phyloP scores from a whole-genome alignment of 805 yeast species.

The Naumovozyma dairenensis region DNA sequence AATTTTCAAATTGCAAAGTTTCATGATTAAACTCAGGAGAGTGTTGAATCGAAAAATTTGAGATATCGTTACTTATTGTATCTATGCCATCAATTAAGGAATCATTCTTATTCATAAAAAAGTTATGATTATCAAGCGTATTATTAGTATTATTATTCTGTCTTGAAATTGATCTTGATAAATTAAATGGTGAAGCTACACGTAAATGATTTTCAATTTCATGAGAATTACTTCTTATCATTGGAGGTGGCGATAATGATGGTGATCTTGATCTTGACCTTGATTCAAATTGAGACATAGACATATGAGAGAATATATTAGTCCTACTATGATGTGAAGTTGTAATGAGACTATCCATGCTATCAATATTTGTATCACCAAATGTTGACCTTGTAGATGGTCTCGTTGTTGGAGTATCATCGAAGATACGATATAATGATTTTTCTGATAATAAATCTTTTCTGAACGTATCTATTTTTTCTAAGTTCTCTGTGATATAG shows the following conservation, averaged over 20 bases:
- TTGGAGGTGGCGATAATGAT: too few relatives aligned
- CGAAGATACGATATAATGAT: neutral
- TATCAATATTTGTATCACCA: too few relatives aligned
- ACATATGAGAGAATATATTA: too few relatives aligned
- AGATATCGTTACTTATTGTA: neutral
- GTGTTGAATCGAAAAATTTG: neutral
- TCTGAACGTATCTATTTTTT: slow-evolving; percentile 18
- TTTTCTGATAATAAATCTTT: slow-evolving; percentile 7
- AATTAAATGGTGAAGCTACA: neutral
- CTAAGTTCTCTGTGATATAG: slow-evolving; percentile 19
- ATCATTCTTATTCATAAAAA: too few relatives aligned
- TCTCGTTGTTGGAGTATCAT: neutral
- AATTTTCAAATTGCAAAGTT: neutral
- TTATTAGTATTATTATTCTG: neutral
- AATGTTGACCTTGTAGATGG: neutral
- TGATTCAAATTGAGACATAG: too few relatives aligned
- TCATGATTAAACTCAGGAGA: neutral
- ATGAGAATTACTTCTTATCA: too few relatives aligned
- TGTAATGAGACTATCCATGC: too few relatives aligned
- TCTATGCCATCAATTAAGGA: too few relatives aligned
- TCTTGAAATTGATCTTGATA: neutral
- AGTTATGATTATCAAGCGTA: neutral
- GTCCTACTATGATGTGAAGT: too few relatives aligned
- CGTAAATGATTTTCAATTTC: too few relatives aligned
- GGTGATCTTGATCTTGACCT: too few relatives aligned